A percentile compares a stretch with the other conserved stretches of the same genome.
Evolutionary conservation across 1,284 basidiomycete genomes (phyloP).

Genomic region (Vanrija sp.): DNA sequence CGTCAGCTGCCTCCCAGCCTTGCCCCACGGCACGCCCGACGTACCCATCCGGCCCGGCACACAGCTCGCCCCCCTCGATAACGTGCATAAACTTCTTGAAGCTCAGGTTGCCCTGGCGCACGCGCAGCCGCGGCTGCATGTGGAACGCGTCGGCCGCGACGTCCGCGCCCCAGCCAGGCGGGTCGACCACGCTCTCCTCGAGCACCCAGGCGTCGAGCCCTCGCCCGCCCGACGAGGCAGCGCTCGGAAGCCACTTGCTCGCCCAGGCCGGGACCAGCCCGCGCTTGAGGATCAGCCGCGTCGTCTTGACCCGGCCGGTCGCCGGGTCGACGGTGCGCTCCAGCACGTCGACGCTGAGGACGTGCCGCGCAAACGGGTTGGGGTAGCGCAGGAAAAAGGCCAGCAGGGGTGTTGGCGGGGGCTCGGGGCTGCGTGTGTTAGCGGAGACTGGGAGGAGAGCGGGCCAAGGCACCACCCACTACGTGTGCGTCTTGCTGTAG

Average conservation of each 20-base stretch:
- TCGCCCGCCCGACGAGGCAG: slow-evolving; percentile 55
- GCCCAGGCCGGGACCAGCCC: slow-evolving; percentile 87
- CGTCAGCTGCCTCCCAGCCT: not conserved
- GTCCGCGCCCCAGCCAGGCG: slow-evolving; percentile 30
- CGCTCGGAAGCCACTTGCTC: slow-evolving; percentile 64
- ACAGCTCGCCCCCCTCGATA: slow-evolving; percentile 42
- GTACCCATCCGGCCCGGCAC: slow-evolving; percentile 38
- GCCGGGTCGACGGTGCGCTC: slow-evolving; percentile 67
- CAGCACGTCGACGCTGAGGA: slow-evolving; percentile 91
- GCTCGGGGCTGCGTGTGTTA: slow-evolving; percentile 34
- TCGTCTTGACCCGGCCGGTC: slow-evolving; percentile 73
- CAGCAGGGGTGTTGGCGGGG: slow-evolving; percentile 70
- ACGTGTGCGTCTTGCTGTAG: slow-evolving; percentile 24
- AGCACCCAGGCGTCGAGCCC: slow-evolving; percentile 68
- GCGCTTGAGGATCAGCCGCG: slow-evolving; percentile 84
- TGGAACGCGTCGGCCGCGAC: slow-evolving; percentile 5
- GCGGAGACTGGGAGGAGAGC: not conserved
- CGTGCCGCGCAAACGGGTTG: slow-evolving; percentile 90
- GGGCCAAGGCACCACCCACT: slow-evolving; percentile 22
- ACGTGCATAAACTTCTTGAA: slow-evolving; percentile 50
- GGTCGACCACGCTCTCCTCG: slow-evolving; percentile 77
- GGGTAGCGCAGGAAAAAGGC: slow-evolving; percentile 96
- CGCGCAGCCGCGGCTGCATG: slow-evolving; percentile 32
- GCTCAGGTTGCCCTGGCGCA: slow-evolving; percentile 44
- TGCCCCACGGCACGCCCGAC: slow-evolving; percentile 5